phyloP scores from a whole-genome alignment of 78 protist genomes.

The Planoprotostelium fungivorum region DNA sequence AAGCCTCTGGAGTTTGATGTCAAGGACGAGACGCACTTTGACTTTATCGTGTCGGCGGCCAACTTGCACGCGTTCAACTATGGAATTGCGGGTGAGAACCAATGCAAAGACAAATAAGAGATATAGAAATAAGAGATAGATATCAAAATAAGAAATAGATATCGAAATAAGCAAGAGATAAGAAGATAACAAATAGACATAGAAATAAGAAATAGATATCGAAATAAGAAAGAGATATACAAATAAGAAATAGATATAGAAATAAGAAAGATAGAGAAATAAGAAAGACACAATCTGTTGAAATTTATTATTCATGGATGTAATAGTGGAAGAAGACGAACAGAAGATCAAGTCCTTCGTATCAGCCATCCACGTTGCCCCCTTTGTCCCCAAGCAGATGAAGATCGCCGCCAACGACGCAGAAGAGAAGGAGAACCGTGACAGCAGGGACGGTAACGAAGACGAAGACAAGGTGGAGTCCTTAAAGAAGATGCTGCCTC shows the following conservation, averaged over 20 bases:
- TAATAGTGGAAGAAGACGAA: neutral
- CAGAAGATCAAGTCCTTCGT: slow-evolving; percentile 20
- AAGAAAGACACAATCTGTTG: too few relatives aligned
- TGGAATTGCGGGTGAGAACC: slow-evolving; percentile 48
- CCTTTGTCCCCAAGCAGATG: slow-evolving; percentile 79
- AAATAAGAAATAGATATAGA: too few relatives aligned
- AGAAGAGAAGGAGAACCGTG: slow-evolving; percentile 16
- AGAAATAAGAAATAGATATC: too few relatives aligned
- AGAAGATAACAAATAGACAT: too few relatives aligned
- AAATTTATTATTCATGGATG: neutral
- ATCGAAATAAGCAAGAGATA: neutral
- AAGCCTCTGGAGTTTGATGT: slow-evolving; percentile 68
- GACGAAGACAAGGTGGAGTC: slow-evolving; percentile 14
- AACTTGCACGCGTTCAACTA: slow-evolving; percentile 87
- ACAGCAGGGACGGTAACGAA: neutral
- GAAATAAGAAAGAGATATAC: too few relatives aligned
- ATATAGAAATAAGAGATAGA: neutral
- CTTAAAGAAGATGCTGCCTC: slow-evolving; percentile 24
- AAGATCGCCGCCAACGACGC: slow-evolving; percentile 73
- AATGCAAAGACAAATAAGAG: neutral
- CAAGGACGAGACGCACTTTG: slow-evolving; percentile 62
- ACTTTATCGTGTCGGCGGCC: slow-evolving; percentile 86
- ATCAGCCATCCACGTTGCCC: slow-evolving; percentile 73
- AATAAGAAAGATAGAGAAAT: too few relatives aligned
- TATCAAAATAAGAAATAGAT: too few relatives aligned